These are phyloP conservation scores for Dacryopinax spathularia DNA, from an alignment of 768 basidiomycete genomes.

Conservation along the genomic window DNA sequence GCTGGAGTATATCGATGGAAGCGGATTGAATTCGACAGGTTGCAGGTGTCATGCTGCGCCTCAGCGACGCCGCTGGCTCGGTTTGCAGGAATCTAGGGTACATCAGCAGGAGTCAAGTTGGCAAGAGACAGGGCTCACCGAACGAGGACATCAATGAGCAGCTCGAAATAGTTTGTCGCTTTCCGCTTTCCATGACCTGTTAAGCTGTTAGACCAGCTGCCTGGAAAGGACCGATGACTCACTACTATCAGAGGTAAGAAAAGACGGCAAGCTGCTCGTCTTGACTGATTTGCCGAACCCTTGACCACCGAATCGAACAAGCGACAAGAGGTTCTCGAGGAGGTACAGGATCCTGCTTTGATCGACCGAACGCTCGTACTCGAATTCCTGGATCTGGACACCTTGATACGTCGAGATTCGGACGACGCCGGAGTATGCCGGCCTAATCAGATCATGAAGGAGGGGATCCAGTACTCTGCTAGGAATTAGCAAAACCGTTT, in stretches of 20 bases:
- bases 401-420: slow-evolving; percentile 39
- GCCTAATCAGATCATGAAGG: slow-evolving; percentile 60
- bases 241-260: not conserved
- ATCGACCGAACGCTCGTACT: slow-evolving; percentile 65
- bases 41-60: slow-evolving; percentile 40
- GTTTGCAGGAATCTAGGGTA: slow-evolving; percentile 54
- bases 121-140: slow-evolving; percentile 31
- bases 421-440: slow-evolving; percentile 20
- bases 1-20: slow-evolving; percentile 68
- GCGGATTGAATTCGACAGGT: slow-evolving; percentile 59
- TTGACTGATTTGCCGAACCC: slow-evolving; percentile 68
- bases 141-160: slow-evolving; percentile 55
- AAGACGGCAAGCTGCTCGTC: slow-evolving; percentile 20
- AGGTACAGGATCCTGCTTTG: slow-evolving; percentile 57
- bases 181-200: not conserved
- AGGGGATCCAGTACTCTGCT: slow-evolving; percentile 71
- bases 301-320: slow-evolving; percentile 79
- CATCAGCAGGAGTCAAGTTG: not conserved
- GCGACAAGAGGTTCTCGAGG: slow-evolving; percentile 58
- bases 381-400: slow-evolving; percentile 49
- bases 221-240: slow-evolving; percentile 23
- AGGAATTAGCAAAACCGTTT: slow-evolving; percentile 1
- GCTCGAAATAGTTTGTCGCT: slow-evolving; percentile 46
- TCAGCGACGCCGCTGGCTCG: slow-evolving; percentile 44
- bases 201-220: slow-evolving; percentile 32